Conservation (phyloP, 768 basidiomycete genomes). For the Leccinum ochraceum region DNA sequence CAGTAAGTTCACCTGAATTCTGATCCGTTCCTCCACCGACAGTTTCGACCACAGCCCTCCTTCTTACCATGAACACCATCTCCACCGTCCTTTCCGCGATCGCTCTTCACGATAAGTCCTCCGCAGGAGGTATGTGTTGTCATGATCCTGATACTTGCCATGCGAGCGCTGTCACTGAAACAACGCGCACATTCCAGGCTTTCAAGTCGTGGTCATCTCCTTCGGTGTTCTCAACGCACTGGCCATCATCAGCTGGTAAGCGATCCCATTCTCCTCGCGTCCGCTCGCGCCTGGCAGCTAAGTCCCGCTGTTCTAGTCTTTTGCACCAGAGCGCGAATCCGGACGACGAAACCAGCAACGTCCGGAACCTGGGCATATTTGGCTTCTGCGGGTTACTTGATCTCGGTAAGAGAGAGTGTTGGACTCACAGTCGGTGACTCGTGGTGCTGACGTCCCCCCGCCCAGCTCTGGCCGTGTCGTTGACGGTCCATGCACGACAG, state of each 20-base stretch:
- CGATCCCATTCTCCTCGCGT: not conserved
- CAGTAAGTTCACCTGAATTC: slow-evolving; percentile 13
- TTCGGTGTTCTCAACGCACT: slow-evolving; percentile 15
- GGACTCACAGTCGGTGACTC: not conserved
- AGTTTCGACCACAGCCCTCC: slow-evolving; percentile 14
- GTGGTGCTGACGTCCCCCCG: slow-evolving; percentile 1
- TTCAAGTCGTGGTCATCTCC: slow-evolving; percentile 21
- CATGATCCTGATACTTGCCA: not conserved
- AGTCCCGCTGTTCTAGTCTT: slow-evolving; percentile 9
- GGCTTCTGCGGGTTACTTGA: slow-evolving; percentile 15
- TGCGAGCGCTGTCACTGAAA: not conserved
- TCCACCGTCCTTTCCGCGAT: slow-evolving; percentile 18
- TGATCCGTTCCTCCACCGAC: slow-evolving; percentile 1
- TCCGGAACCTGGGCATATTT: slow-evolving; percentile 27
- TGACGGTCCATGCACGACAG: slow-evolving; percentile 33
- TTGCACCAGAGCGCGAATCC: slow-evolving; percentile 14
- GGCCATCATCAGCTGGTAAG: slow-evolving; percentile 25
- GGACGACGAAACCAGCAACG: slow-evolving; percentile 24
- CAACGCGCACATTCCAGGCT: slow-evolving; percentile 15
- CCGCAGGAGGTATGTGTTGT: slow-evolving; percentile 25
- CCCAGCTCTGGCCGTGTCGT: slow-evolving; percentile 20
- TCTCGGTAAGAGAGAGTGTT: slow-evolving; percentile 15
- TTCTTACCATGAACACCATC: slow-evolving; percentile 16
- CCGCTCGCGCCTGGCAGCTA: not conserved
- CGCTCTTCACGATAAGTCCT: slow-evolving; percentile 22